phyloP scores from a whole-genome alignment of 2,329 filamentous ascomycete genomes.

The Zarea fungicola region DNA sequence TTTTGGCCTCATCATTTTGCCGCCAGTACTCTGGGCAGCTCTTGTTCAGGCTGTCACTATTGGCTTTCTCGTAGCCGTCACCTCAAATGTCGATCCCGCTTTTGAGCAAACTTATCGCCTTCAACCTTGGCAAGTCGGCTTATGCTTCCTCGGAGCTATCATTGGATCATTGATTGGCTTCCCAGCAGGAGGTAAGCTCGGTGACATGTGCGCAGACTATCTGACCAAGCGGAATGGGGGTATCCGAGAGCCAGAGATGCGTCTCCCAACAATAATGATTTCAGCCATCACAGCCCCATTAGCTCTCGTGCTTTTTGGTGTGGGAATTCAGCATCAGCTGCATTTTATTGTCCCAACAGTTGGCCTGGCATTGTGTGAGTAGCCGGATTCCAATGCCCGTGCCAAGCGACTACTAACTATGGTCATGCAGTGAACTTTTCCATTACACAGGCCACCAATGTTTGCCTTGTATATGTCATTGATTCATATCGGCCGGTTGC shows the following conservation, averaged over 20 bases:
- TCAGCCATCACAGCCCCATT: conserved; percentile 27
- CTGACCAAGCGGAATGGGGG: conserved; percentile 49
- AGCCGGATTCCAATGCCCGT: not conserved
- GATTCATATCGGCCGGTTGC: conserved; percentile 31
- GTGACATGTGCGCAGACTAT: conserved; percentile 42
- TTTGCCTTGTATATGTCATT: conserved; percentile 52
- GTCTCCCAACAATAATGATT: conserved; percentile 48
- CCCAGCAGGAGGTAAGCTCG: conserved; percentile 43
- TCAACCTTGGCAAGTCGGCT: conserved; percentile 40
- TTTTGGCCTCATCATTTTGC: conserved; percentile 43
- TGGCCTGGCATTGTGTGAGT: conserved; percentile 47
- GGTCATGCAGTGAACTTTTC: conserved; percentile 44
- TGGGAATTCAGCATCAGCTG: conserved; percentile 39
- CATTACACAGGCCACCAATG: conserved; percentile 50
- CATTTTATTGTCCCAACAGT: conserved; percentile 54
- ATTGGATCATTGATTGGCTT: conserved; percentile 45
- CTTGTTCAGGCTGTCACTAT: conserved; percentile 50
- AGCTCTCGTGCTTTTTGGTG: conserved; percentile 40
- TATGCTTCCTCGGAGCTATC: conserved; percentile 45
- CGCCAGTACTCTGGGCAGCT: conserved; percentile 50
- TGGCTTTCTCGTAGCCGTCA: conserved; percentile 50
- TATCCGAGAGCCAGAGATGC: conserved; percentile 55
- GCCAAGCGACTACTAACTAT: conserved; percentile 3
- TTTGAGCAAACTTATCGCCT: conserved; percentile 39
- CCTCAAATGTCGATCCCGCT: conserved; percentile 45